phyloP scores from a whole-genome alignment of 2,329 filamentous ascomycete species.

The Cladosporium sp. region DNA sequence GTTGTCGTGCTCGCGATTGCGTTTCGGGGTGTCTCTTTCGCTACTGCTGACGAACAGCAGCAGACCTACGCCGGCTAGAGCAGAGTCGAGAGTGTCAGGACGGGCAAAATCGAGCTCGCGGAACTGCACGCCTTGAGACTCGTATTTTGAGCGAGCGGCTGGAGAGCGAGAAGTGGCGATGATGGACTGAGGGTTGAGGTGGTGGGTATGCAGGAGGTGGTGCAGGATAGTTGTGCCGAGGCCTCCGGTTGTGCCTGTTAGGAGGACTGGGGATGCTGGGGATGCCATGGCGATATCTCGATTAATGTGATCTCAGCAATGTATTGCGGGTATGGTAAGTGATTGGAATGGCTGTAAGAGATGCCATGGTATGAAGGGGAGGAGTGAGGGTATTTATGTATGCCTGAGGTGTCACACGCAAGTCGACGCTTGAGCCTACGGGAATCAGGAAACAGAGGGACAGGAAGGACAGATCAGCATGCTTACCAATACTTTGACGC shows the following conservation, averaged over 20 bases:
- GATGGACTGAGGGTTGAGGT: constrained; percentile 38
- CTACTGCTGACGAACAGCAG: constrained; percentile 56
- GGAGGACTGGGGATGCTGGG: constrained; percentile 14
- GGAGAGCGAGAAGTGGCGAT: constrained; percentile 46
- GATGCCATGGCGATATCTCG: neutral
- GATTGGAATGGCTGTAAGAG: too few species aligned
- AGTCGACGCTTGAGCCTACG: too few species aligned
- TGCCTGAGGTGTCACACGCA: neutral
- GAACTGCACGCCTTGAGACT: constrained; percentile 43
- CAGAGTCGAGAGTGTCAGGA: constrained; percentile 41
- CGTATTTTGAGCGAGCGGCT: constrained; percentile 38
- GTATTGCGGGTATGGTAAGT: too few species aligned
- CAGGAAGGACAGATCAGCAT: neutral
- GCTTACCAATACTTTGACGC: constrained; percentile 4
- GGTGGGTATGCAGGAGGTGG: constrained; percentile 44
- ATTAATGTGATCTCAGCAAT: neutral
- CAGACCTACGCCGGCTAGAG: constrained; percentile 48
- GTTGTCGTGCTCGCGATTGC: constrained; percentile 36
- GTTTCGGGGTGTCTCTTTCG: constrained; percentile 45
- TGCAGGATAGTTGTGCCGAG: constrained; percentile 50
- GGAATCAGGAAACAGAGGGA: too few species aligned
- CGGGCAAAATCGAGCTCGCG: constrained; percentile 52
- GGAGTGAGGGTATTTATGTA: neutral
- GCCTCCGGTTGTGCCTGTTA: constrained; percentile 41
- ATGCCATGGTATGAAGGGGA: too few species aligned